Evolutionary conservation across 1,284 basidiomycete genomes (phyloP).

Genomic region (Melanopsichium pennsylvanicum): DNA sequence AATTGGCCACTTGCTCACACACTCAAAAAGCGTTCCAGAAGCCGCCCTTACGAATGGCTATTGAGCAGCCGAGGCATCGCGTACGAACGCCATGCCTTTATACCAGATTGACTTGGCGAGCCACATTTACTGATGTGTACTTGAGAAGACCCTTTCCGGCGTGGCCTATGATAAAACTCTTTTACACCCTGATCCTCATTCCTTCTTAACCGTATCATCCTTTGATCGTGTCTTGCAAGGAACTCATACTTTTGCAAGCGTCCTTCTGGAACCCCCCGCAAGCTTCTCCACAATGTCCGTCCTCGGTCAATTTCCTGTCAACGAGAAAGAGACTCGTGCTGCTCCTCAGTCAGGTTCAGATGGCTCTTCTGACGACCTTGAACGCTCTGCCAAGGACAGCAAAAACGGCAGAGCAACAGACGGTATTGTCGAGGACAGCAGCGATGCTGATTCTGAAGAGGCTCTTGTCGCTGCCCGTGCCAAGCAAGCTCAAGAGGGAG

Average conservation of each 20-base stretch:
- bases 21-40: too few species aligned
- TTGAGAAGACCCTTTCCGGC: too few species aligned
- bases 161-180: too few species aligned
- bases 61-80: too few species aligned
- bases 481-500: constrained; percentile 45
- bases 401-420: constrained; percentile 12
- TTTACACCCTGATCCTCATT: neutral
- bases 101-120: too few species aligned
- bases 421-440: constrained; percentile 19
- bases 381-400: constrained; percentile 7
- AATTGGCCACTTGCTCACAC: too few species aligned
- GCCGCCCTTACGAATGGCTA: too few species aligned
- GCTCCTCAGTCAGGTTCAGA: constrained; percentile 9
- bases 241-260: too few species aligned
- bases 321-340: constrained; percentile 21
- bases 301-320: constrained; percentile 10
- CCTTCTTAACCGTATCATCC: constrained; percentile 1
- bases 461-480: constrained; percentile 11
- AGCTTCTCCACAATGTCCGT: constrained; percentile 11
- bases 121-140: too few species aligned
- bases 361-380: constrained; percentile 37
- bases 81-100: too few species aligned
- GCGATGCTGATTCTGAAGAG: constrained; percentile 31
- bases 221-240: too few species aligned
- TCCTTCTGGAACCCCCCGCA: too few species aligned